Conservation (phyloP, 352 stramenopile species). For the Pythium utonaiense region DNA sequence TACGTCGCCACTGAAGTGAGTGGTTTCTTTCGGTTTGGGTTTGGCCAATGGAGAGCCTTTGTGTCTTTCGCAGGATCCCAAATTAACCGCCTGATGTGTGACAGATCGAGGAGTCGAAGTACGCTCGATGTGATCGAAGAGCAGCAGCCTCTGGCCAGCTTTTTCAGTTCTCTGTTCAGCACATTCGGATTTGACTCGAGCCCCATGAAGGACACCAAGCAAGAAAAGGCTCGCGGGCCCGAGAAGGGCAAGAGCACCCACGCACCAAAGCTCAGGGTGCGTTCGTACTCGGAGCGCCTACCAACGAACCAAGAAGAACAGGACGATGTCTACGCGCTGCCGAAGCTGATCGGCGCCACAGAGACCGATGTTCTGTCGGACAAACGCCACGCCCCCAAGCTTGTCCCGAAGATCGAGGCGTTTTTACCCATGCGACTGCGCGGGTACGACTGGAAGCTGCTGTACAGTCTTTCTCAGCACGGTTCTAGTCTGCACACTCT, state of each 20-base stretch:
- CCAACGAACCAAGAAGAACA: constrained; percentile 29
- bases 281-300: constrained; percentile 34
- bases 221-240: background rate
- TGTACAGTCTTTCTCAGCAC: constrained; percentile 62
- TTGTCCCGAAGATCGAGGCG: constrained; percentile 65
- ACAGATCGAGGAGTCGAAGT: constrained; percentile 5
- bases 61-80: constrained; percentile 1
- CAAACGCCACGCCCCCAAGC: constrained; percentile 23
- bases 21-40: background rate
- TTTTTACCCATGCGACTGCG: constrained; percentile 43
- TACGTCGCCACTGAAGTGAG: constrained; percentile 9
- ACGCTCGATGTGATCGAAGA: constrained; percentile 17
- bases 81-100: constrained; percentile 7
- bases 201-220: background rate
- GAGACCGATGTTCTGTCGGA: constrained; percentile 49
- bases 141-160: constrained; percentile 9
- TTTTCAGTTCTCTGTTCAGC: constrained; percentile 17
- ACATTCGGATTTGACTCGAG: constrained; percentile 2
- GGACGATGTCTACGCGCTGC: constrained; percentile 31
- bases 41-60: background rate
- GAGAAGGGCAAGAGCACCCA: background rate
- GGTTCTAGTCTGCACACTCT: constrained; percentile 66
- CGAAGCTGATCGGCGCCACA: constrained; percentile 44
- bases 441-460: constrained; percentile 63
- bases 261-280: constrained; percentile 21